Conservation (phyloP, 306 rosid species). For the Citrullus mucosospermus region DNA sequence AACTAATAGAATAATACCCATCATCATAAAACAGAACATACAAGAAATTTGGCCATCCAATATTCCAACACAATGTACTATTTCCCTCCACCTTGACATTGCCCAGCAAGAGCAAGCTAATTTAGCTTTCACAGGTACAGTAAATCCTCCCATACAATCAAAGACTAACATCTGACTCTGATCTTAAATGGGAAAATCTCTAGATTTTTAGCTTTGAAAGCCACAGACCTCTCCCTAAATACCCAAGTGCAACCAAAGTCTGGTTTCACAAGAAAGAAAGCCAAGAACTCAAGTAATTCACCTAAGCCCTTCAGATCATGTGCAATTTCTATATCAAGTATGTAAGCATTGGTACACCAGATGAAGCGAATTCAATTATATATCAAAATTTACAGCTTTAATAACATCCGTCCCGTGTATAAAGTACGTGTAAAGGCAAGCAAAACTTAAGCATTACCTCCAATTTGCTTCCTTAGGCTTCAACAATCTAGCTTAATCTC, state of each 20-base stretch:
- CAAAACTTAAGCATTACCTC: constrained; percentile 16
- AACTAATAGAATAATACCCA: background rate
- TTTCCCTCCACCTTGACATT: background rate
- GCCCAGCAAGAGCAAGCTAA: background rate
- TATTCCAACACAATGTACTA: background rate
- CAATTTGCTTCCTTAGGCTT: constrained; percentile 9
- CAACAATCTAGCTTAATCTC: background rate
- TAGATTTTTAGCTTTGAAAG: background rate
- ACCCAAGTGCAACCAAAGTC: background rate
- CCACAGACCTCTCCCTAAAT: background rate
- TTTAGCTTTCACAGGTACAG: background rate
- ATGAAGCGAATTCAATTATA: constrained; percentile 16
- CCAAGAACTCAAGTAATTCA: background rate
- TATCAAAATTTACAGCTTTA: constrained; percentile 32
- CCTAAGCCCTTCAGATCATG: background rate
- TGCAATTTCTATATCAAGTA: background rate
- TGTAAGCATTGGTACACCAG: background rate
- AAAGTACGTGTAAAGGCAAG: background rate
- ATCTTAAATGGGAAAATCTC: background rate
- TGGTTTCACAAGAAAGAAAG: background rate
- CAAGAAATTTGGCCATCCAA: background rate
- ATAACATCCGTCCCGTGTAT: constrained; percentile 3
- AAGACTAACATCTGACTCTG: background rate
- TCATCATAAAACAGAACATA: background rate
- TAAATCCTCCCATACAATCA: background rate